Evolutionary conservation across 2,329 filamentous ascomycete species (phyloP).

Genomic region (Akanthomyces uredinophilus): DNA sequence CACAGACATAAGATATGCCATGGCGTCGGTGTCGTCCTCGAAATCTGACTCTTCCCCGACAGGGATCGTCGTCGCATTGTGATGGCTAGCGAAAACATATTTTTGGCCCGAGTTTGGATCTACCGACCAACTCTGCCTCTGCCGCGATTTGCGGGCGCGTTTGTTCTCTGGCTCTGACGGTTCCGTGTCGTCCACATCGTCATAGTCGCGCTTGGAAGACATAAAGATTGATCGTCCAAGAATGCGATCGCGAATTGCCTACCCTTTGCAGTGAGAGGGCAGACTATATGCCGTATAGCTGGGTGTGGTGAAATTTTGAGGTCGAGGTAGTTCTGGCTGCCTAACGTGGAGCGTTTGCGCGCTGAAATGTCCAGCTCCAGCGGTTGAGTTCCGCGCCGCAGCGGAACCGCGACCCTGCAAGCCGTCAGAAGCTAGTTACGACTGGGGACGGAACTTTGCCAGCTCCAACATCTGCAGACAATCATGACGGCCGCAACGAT

Average conservation of each 20-base stretch:
- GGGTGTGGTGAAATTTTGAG: neutral
- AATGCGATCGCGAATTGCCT: neutral
- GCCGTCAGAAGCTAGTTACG: too few species aligned
- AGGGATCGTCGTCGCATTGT: constrained; percentile 40
- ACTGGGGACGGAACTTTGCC: too few species aligned
- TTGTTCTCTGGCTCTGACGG: constrained; percentile 23
- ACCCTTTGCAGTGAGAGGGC: neutral
- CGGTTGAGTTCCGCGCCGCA: constrained; percentile 1
- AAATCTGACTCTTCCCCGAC: constrained; percentile 58
- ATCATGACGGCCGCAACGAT: constrained; percentile 30
- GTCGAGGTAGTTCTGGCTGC: neutral
- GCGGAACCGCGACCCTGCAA: too few species aligned
- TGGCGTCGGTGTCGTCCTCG: constrained; percentile 61
- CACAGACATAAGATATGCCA: constrained; percentile 67
- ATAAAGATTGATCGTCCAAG: constrained; percentile 19
- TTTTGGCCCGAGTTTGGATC: constrained; percentile 67
- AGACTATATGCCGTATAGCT: neutral
- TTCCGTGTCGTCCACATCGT: constrained; percentile 27
- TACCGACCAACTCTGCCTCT: constrained; percentile 42
- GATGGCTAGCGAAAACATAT: constrained; percentile 63
- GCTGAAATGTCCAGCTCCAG: neutral
- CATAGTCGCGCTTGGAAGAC: constrained; percentile 31
- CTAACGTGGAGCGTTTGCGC: neutral
- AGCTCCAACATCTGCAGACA: neutral
- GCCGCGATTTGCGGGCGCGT: constrained; percentile 27